Conservation (phyloP, 2,329 filamentous ascomycete genomes). For the Epichloe elymi region DNA sequence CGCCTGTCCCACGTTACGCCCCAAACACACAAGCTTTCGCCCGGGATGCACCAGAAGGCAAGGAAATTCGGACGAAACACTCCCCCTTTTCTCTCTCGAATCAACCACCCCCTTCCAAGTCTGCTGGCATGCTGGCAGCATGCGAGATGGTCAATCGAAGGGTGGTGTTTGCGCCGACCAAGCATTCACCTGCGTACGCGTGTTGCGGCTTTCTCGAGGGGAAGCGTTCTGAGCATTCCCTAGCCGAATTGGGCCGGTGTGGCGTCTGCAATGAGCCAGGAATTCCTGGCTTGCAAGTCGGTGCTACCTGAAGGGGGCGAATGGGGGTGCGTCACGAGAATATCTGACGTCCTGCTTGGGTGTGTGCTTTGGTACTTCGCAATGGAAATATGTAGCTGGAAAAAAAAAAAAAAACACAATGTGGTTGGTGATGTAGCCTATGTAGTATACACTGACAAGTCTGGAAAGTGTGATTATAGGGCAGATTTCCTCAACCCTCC, state of each 20-base stretch:
- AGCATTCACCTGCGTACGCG: background rate
- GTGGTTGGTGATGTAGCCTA: too few species aligned
- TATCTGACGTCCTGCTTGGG: background rate
- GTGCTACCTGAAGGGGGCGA: background rate
- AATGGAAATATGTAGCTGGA: too few species aligned
- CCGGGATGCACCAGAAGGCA: background rate
- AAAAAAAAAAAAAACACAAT: fast-evolving
- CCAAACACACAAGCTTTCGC: background rate
- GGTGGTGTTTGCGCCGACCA: background rate
- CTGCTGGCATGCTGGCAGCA: background rate
- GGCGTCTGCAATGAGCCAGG: conserved; percentile 1
- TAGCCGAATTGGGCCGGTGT: background rate
- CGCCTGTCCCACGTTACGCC: background rate
- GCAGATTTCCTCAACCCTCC: too few species aligned
- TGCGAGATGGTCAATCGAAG: background rate
- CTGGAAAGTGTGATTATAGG: too few species aligned
- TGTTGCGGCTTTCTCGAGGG: background rate
- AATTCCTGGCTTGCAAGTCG: background rate
- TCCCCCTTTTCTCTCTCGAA: background rate
- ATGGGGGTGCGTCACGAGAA: background rate
- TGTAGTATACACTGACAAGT: too few species aligned
- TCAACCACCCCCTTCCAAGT: background rate
- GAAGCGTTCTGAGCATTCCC: background rate
- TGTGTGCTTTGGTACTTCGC: too few species aligned
- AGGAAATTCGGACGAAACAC: background rate